Evolutionary conservation across 1,139 yeast genomes (phyloP).

Genomic region (Geotrichum fermentans): DNA sequence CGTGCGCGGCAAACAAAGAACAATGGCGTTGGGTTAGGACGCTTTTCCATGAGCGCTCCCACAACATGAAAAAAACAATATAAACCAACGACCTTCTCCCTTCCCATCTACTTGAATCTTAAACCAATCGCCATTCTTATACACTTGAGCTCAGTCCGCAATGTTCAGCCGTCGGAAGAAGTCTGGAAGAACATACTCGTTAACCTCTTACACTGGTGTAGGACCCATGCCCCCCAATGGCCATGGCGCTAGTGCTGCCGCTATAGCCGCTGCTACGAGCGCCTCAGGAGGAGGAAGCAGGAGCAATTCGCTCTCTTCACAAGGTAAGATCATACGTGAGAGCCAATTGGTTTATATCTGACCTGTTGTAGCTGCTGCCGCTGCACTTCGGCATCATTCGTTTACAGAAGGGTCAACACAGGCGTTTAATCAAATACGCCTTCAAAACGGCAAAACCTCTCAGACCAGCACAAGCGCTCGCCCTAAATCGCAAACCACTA

Average conservation of each 20-base stretch:
- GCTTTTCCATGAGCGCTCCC: background rate
- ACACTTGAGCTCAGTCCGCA: conserved; percentile 15
- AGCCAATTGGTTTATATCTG: no score
- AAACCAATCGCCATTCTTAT: background rate
- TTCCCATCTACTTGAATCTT: background rate
- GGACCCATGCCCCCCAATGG: conserved; percentile 29
- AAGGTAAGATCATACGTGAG: background rate
- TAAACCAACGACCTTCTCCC: background rate
- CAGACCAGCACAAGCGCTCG: background rate
- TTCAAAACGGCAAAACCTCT: no score
- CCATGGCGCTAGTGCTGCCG: conserved; percentile 32
- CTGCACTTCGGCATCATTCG: background rate
- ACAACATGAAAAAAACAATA: background rate
- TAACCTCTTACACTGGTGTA: conserved; percentile 36
- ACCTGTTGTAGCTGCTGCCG: conserved; percentile 18
- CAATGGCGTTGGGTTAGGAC: conserved; percentile 3
- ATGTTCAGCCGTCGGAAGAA: conserved; percentile 27
- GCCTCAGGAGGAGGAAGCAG: conserved; percentile 29
- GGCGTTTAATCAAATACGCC: background rate
- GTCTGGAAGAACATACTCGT: conserved; percentile 30
- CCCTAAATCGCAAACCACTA: conserved; percentile 9
- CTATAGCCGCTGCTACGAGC: conserved; percentile 45
- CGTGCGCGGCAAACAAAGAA: no score
- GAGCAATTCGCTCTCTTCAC: conserved; percentile 21
- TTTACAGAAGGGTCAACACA: background rate